Base-by-base conservation (phyloP, 306 rosid species). In the Cyclanthera cordifolia region DNA sequence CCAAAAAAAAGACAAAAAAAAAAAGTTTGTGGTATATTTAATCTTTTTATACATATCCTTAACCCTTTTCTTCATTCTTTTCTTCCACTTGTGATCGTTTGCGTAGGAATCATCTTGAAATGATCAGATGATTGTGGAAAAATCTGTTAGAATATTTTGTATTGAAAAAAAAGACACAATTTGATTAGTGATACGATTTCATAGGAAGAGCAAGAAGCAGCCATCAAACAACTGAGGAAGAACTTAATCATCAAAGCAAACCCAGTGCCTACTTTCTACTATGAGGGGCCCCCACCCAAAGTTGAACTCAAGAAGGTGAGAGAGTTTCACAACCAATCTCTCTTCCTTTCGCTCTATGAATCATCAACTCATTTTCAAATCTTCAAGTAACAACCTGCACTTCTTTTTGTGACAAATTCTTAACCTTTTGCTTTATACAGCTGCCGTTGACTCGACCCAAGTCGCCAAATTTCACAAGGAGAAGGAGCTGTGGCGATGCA, bases 161-260 rank as follows among this genome's bases (percentile, higher is more conserved):
- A 51, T 41, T 78, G 67, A n/a, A 30, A 32, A 34, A 11, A 11
- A 17, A 56, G 3, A 56, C 63, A 27, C 41, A 13, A 32, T 3
- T 5, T 63, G 50, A 19, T 63, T 1, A 45, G n/a, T 12, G n/a
- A 45, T 39, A 2, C 20, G 72, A 34, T 4, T 73, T 79, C 16
- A 64, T 72, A 94, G 99, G 99, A 90, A 85, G 99, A 94, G 88
- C 90, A 90, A 57, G 95, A 90, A 53, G 97, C 95, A 72, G 90
- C 97, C 53, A 47, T 94, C 82, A 90, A 85, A 85, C 85, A 80
- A 79, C 59, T 94, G 76, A 85, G 99, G 82, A 94, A 79, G 86
- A 79, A 55, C 75, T 81, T 94, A 85, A 86, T 94, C 75, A 77
- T 94, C 72, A 94, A 84, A 82, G 99, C 99, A 72, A 94, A 94